A percentile compares a stretch with the other conserved stretches of the same genome.
phyloP scores from a whole-genome alignment of 2,329 filamentous ascomycete genomes.

The Botrytis sinoallii region DNA sequence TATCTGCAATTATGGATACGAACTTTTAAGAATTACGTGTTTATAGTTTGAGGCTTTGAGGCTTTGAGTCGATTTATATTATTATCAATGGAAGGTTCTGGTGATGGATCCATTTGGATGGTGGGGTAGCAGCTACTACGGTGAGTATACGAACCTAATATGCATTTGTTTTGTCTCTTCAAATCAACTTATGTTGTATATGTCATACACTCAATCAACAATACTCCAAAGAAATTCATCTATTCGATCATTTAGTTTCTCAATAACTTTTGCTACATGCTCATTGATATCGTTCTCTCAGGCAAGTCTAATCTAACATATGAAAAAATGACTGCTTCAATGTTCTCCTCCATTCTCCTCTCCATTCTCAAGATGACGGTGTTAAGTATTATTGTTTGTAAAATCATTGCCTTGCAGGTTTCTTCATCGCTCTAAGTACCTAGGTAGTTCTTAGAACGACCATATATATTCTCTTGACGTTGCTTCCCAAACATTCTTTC shows the following conservation, averaged over 20 bases:
- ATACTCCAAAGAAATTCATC: not conserved
- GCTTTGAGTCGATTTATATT: not conserved
- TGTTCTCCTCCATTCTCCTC: not conserved
- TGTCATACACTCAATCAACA: not conserved
- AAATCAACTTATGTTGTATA: not conserved
- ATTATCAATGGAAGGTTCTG: conserved; percentile 8
- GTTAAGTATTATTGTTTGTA: not conserved
- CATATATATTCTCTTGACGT: too few species aligned
- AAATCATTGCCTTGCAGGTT: not conserved
- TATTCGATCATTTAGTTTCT: too few species aligned
- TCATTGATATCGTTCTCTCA: not conserved
- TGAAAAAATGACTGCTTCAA: not conserved
- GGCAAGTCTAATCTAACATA: not conserved
- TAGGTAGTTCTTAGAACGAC: not conserved
- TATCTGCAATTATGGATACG: not conserved
- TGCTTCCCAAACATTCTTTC: too few species aligned
- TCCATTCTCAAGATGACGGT: not conserved
- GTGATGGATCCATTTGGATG: not conserved
- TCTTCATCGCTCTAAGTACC: not conserved
- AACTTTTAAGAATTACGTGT: not conserved
- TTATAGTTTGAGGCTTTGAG: not conserved
- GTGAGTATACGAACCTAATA: not conserved
- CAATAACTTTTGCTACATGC: not conserved
- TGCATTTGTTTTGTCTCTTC: not conserved
- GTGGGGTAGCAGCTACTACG: conserved; percentile 9